phyloP scores from a whole-genome alignment of 805 yeast genomes.

The Ogataea thermomethanolica region DNA sequence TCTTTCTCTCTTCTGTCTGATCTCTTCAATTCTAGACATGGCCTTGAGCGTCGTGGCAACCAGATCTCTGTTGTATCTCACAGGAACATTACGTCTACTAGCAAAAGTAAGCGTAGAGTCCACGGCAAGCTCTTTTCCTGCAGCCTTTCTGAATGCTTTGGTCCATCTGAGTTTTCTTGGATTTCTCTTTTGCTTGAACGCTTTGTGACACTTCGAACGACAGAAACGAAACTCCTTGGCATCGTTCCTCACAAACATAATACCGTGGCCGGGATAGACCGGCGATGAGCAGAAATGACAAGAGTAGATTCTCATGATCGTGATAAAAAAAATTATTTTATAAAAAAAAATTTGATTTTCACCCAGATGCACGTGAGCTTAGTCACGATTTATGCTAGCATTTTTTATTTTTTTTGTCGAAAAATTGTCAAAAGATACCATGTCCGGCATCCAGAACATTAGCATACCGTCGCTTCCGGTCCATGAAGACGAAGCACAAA shows the following conservation, averaged over 20 bases:
- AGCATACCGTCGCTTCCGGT: constrained; percentile 54
- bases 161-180: constrained; percentile 99
- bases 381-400: constrained; percentile 2
- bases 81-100: constrained; percentile 96
- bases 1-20: constrained; percentile 92
- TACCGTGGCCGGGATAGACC: constrained; percentile 91
- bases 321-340: constrained; percentile 4
- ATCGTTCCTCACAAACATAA: constrained; percentile 96
- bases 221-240: constrained; percentile 97
- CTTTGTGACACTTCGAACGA: constrained; percentile 95
- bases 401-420: constrained; percentile 2
- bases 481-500: constrained; percentile 44
- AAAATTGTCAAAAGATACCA: constrained; percentile 5
- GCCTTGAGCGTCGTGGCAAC: constrained; percentile 93
- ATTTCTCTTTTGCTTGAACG: constrained; percentile 96
- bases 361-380: not conserved
- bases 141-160: constrained; percentile 97
- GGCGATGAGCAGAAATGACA: constrained; percentile 99
- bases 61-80: constrained; percentile 93
- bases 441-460: constrained; percentile 36
- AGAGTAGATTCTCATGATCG: constrained; percentile 72
- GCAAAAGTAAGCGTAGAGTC: constrained; percentile 96
- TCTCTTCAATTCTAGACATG: constrained; percentile 94
- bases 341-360: constrained; percentile 1
- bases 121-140: constrained; percentile 97